Evolutionary conservation across 2,329 filamentous ascomycete species (phyloP).

Genomic region (Fusarium camptoceras): DNA sequence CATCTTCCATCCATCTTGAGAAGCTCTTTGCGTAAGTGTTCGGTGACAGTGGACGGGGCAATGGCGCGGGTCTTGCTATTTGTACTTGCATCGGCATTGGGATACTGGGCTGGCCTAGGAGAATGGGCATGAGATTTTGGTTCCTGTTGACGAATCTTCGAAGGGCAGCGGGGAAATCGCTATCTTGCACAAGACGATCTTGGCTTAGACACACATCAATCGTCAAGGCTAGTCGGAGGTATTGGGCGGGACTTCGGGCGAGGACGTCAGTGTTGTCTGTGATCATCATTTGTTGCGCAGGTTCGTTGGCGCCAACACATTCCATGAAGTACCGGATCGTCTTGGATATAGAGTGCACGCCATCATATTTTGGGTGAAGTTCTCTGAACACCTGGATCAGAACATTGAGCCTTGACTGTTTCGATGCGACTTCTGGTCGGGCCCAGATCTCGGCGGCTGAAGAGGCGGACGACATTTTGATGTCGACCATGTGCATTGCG

Average conservation of each 20-base stretch:
- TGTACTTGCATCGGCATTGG: neutral
- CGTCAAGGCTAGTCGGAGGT: conserved; percentile 32
- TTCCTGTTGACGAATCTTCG: conserved; percentile 11
- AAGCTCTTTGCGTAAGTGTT: conserved; percentile 13
- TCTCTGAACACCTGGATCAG: conserved; percentile 37
- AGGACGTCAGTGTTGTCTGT: conserved; percentile 15
- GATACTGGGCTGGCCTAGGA: conserved; percentile 17
- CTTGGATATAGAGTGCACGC: conserved; percentile 38
- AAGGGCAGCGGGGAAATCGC: conserved; percentile 27
- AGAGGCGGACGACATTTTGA: conserved; percentile 30
- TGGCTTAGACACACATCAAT: conserved; percentile 35
- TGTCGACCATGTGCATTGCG: conserved; percentile 36
- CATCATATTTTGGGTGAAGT: conserved; percentile 36
- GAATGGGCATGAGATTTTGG: conserved; percentile 3
- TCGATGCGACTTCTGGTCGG: conserved; percentile 16
- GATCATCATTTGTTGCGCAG: neutral
- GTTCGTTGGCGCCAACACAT: conserved; percentile 17
- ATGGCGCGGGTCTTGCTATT: neutral
- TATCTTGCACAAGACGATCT: conserved; percentile 32
- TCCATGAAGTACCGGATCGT: conserved; percentile 41
- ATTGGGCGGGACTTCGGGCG: conserved; percentile 30
- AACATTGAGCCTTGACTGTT: conserved; percentile 36
- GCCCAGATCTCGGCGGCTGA: conserved; percentile 28
- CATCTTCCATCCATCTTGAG: conserved; percentile 35
- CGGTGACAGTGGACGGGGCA: conserved; percentile 24